Conservation (phyloP, 1,284 basidiomycete genomes). For the Volvariella volvacea region DNA sequence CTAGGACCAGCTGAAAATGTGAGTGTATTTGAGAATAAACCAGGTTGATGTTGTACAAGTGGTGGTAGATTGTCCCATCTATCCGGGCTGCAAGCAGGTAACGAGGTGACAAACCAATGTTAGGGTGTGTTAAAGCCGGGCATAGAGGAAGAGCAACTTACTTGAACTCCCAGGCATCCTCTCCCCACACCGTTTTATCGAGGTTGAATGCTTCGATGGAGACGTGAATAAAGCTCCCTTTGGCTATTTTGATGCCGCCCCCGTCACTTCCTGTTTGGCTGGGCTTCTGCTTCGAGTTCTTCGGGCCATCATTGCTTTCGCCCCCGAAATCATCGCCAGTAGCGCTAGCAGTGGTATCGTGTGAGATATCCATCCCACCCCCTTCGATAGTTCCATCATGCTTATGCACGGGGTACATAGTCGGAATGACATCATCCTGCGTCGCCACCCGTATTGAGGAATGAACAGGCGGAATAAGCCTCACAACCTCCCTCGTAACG, state of each 20-base stretch:
- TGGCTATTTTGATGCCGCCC: slow-evolving; percentile 45
- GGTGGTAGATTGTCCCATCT: slow-evolving; percentile 73
- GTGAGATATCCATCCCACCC: no score
- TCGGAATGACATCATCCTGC: slow-evolving; percentile 69
- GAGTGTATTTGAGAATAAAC: slow-evolving; percentile 62
- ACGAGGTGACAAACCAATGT: not conserved
- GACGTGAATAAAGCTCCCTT: slow-evolving; percentile 69
- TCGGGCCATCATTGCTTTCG: no score
- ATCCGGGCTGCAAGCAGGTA: slow-evolving; percentile 50
- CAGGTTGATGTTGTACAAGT: slow-evolving; percentile 50
- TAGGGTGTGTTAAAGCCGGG: slow-evolving; percentile 18
- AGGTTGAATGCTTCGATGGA: slow-evolving; percentile 74
- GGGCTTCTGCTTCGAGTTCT: no score
- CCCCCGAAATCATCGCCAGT: no score
- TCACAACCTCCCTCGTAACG: slow-evolving; percentile 66
- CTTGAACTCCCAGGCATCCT: slow-evolving; percentile 73
- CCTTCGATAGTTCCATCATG: slow-evolving; percentile 38
- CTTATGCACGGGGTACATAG: slow-evolving; percentile 53
- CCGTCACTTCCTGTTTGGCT: no score
- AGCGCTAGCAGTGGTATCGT: no score
- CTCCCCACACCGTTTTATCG: slow-evolving; percentile 69
- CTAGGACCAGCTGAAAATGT: slow-evolving; percentile 76
- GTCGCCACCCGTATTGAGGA: slow-evolving; percentile 71
- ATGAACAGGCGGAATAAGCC: slow-evolving; percentile 75
- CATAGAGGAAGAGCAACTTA: slow-evolving; percentile 17